Conservation (phyloP, 768 basidiomycete genomes). For the Hypholoma sublateritium region DNA sequence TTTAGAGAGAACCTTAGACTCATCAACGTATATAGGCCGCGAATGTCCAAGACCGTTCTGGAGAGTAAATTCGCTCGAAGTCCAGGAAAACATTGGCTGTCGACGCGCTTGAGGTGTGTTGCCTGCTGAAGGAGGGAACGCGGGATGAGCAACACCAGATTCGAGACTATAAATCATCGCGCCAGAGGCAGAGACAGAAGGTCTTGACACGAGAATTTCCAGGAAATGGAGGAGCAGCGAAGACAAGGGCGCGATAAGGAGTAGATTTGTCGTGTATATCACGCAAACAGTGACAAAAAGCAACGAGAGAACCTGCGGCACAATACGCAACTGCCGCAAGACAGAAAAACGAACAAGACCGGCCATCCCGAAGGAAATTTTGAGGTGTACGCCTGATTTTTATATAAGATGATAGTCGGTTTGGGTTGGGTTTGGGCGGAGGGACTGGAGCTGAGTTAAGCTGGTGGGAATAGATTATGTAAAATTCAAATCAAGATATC, state of each 20-base stretch:
- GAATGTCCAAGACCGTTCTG: conserved; percentile 32
- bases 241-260: conserved; percentile 34
- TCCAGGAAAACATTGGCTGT: conserved; percentile 25
- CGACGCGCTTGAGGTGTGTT: neutral
- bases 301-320: neutral
- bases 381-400: no score
- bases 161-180: neutral
- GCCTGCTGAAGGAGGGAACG: conserved; percentile 1
- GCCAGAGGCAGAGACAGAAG: neutral
- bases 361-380: neutral
- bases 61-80: conserved; percentile 32
- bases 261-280: conserved; percentile 42
- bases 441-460: no score
- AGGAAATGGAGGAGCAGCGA: conserved; percentile 25
- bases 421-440: no score
- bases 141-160: conserved; percentile 6
- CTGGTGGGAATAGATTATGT: no score
- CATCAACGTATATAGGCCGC: conserved; percentile 36
- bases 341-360: neutral
- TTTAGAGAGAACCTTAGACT: conserved; percentile 63
- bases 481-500: no score
- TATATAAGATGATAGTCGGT: no score
- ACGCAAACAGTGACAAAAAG: conserved; percentile 39
- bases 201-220: conserved; percentile 14
- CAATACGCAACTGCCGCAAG: neutral